Evolutionary conservation across 164 flowering plant species (phyloP), one percentile per base, ranked within the genome.

Genomic region (Hamamelis virginiana): DNA sequence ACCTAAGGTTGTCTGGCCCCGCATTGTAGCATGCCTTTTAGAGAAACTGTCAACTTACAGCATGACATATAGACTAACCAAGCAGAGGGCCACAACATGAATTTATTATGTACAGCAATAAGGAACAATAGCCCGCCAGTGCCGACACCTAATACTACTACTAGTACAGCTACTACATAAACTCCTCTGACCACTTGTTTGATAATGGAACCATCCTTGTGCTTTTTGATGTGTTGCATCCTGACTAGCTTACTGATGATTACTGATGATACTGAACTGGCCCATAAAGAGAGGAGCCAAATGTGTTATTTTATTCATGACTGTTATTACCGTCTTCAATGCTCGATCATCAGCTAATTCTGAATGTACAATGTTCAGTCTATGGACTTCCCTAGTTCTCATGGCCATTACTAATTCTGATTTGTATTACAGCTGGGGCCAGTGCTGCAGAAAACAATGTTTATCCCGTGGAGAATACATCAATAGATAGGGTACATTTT

Each of bases 391-490:
- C 53, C 9, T 43, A 55, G 5, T 9, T 10, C 51, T 59, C 22
- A 11, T 28, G n/a, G 13, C 26, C 45, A 33, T 53, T 33, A 33
- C 41, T 6, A 33, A 33, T 33, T 33, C 2, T 33, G 41, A 33
- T 33, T 33, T 33, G 41, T 51, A 48, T 15, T 51, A 51, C 55
- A 51, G 55, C 16, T 10, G 55, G 55, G 28, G 22, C 14, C 12
- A 28, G 27, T 57, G 60, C 48, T 1, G 45, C 60, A 38, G 69
- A 66, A 13, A 23, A 56, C 15, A 53, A 22, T 66, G 60, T 58
- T n/a, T 53, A 66, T 41, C 69, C 69, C 14, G 69, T 55, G 58
- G 69, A 55, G 41, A 55, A 53, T 53, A 66, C 44, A 33, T 14
- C 27, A 21, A 38, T 53, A 48, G 46, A 52, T 38, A 47, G 59